Evolutionary conservation across 805 yeast species (phyloP).

Genomic region (Gaillardinia entomophila): DNA sequence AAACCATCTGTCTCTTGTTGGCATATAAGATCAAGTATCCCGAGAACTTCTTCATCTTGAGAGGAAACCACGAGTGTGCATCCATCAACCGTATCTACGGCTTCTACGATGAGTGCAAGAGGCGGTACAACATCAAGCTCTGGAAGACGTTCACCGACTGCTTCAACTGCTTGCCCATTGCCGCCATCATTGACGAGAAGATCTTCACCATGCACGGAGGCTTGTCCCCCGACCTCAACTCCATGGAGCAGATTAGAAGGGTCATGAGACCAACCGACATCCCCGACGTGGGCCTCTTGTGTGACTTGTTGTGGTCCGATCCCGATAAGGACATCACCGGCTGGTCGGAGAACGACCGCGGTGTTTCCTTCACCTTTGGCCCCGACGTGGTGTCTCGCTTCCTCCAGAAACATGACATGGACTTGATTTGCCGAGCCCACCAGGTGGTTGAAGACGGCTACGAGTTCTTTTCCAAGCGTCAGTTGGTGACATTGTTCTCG

Average conservation of each 20-base stretch:
- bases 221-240: constrained; percentile 90
- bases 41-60: constrained; percentile 90
- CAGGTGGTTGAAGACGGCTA: constrained; percentile 99
- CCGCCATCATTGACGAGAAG: constrained; percentile 96
- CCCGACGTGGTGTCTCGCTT: constrained; percentile 97
- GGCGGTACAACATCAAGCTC: constrained; percentile 95
- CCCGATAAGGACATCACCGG: constrained; percentile 98
- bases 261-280: constrained; percentile 99
- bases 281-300: constrained; percentile 94
- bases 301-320: constrained; percentile 97
- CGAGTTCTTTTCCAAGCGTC: constrained; percentile 94
- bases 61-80: constrained; percentile 99
- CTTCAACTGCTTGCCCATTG: constrained; percentile 96
- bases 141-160: constrained; percentile 99
- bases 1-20: constrained; percentile 87
- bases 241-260: constrained; percentile 98
- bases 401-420: constrained; percentile 96
- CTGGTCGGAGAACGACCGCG: constrained; percentile 99
- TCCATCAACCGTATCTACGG: constrained; percentile 97
- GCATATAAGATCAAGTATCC: constrained; percentile 98
- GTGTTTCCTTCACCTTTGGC: constrained; percentile 99
- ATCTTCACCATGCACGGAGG: constrained; percentile 99
- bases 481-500: constrained; percentile 87
- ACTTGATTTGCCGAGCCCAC: constrained; percentile 96
- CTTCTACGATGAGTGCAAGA: constrained; percentile 96